Evolutionary conservation across 2,329 filamentous ascomycete species (phyloP), one percentile per base, ranked within the genome.

Genomic region (Hypomyces rosellus): DNA sequence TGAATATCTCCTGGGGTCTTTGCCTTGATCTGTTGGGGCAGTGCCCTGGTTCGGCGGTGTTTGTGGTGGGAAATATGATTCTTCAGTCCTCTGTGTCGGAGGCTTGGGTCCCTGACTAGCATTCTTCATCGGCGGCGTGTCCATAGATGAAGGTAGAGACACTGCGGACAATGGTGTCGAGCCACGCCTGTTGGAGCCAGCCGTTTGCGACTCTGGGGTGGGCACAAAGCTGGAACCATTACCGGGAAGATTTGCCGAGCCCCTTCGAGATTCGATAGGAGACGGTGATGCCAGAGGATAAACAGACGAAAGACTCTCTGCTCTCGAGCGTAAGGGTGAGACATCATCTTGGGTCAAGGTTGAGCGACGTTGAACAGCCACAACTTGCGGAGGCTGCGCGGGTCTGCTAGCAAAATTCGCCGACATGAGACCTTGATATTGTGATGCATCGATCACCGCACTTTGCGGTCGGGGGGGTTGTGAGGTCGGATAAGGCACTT

Each of bases 281-380:
- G 56, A 55, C 0, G 55, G 55, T 5, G 56, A 55, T 12, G 50
- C 47, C 15, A 57, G 12, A 16, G 55, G 47, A 38, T 44, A 18
- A 11, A 39, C 43, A 1, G 56, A 58, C 2, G 56, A 54, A 18
- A 50, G 45, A 18, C 57, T 56, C 34, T 56, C 51, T 1, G 50
- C 49, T 25, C 57, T 51, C 14, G 52, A 36, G 8, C 51, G 51
- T 13, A 50, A 36, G 8, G 56, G 52, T 14, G 52, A 55, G 15
- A 55, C 47, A 8, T 54, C 49, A 15, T 49, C 48, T 33, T 48
- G 46, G 9, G 39, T 46, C 15, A 51, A 45, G 3, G 49, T 53
- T 12, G 50, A 49, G 11, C 39, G 49, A 6, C 51, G 49, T 16
- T 49, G 49, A 14, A 48, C 18, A 11, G 34, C 46, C 45, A 45